Evolutionary conservation across 805 yeast genomes (phyloP).

Genomic region (Lipomyces orientalis): DNA sequence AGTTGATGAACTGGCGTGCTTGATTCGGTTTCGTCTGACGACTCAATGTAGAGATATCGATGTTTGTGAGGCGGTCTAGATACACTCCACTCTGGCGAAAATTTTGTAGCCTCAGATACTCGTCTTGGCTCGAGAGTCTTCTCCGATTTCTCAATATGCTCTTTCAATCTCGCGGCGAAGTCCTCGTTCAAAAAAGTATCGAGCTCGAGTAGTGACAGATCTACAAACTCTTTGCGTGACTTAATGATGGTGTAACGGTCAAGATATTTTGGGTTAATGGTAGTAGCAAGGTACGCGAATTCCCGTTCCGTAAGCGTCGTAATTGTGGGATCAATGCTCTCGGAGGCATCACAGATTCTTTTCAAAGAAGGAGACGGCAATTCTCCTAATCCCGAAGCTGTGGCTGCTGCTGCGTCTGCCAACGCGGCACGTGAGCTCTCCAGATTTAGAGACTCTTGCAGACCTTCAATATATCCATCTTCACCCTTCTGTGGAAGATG

Average conservation of each 20-base stretch:
- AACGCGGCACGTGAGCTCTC: constrained; percentile 43
- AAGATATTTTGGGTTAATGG: constrained; percentile 61
- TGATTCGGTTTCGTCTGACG: constrained; percentile 51
- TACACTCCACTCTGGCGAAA: constrained; percentile 79
- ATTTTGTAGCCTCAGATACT: constrained; percentile 48
- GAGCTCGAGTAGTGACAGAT: constrained; percentile 73
- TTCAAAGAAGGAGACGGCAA: constrained; percentile 60
- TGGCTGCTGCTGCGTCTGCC: constrained; percentile 73
- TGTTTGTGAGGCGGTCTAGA: constrained; percentile 95
- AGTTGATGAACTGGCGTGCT: constrained; percentile 22
- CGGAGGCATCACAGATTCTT: constrained; percentile 44
- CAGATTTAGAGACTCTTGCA: constrained; percentile 57
- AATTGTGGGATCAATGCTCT: constrained; percentile 79
- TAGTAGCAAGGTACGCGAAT: constrained; percentile 56
- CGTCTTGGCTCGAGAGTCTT: constrained; percentile 15
- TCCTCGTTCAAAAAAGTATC: constrained; percentile 64
- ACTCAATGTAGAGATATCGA: constrained; percentile 78
- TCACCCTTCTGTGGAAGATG: constrained; percentile 96
- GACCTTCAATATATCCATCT: constrained; percentile 80
- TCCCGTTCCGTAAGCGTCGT: constrained; percentile 19
- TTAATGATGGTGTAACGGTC: constrained; percentile 47
- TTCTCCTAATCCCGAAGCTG: constrained; percentile 53
- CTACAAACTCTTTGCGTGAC: constrained; percentile 61
- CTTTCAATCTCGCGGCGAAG: constrained; percentile 55
- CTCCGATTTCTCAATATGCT: constrained; percentile 61